A percentile compares a stretch with the other conserved stretches of the same genome.
Conservation (phyloP, 371 early-diverging fungal species). For the Dichotomocladium elegans region DNA sequence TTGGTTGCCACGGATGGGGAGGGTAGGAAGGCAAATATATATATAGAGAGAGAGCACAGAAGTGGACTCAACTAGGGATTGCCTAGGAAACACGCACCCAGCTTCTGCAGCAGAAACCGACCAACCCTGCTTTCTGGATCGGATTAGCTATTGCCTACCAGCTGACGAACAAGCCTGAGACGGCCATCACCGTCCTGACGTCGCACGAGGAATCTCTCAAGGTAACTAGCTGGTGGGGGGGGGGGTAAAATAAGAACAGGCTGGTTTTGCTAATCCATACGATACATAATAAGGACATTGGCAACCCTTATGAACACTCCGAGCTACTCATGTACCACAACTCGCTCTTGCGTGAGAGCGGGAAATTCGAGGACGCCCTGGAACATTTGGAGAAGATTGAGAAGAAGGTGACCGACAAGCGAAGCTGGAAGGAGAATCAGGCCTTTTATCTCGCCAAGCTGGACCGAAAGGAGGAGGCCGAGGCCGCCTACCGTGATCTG, state of each 20-base stretch:
- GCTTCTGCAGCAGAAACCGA: slow-evolving; percentile 68
- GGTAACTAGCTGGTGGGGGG: slow-evolving; percentile 27
- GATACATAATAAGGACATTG: slow-evolving; percentile 31
- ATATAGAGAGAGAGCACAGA: background rate
- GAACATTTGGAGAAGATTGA: slow-evolving; percentile 73
- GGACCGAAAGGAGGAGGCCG: slow-evolving; percentile 69
- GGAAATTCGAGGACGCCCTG: slow-evolving; percentile 71
- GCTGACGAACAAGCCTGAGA: slow-evolving; percentile 70
- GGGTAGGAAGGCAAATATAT: too few species aligned
- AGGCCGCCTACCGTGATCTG: slow-evolving; percentile 67
- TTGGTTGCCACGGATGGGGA: too few species aligned
- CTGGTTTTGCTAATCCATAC: background rate
- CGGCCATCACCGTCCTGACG: slow-evolving; percentile 67
- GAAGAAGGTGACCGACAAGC: slow-evolving; percentile 68
- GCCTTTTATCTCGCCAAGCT: slow-evolving; percentile 65
- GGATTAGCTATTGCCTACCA: slow-evolving; percentile 87
- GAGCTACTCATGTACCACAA: slow-evolving; percentile 80
- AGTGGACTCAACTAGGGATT: background rate
- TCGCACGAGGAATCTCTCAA: slow-evolving; percentile 70
- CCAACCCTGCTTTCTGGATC: slow-evolving; percentile 77
- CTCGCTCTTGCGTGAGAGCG: slow-evolving; percentile 74
- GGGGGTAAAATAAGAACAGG: background rate
- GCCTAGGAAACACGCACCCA: slow-evolving; percentile 62
- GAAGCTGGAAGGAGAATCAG: slow-evolving; percentile 70
- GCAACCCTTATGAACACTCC: slow-evolving; percentile 64